Base-by-base conservation (phyloP, 2,329 filamentous ascomycete species). In the Phialophora macrospora region DNA sequence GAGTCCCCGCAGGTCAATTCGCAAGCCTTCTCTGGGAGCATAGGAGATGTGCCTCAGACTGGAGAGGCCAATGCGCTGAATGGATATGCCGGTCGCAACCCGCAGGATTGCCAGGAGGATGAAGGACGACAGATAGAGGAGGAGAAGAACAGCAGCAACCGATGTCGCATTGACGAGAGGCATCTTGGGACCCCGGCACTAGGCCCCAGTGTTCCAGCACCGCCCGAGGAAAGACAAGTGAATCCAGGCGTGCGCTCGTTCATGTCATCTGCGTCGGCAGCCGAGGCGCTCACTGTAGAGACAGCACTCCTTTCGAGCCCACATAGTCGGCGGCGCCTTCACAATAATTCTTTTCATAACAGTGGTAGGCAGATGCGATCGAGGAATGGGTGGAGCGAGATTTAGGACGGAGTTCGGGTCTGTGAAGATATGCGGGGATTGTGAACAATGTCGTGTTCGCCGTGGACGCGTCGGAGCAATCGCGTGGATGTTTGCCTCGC, bases 1-100 rank as follows among this genome's bases (percentile, higher is more conserved):
- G 60, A 99, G 83, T 58, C 93, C 92, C 58, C 95, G 88, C 63
- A 99, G 88, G 77, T 97, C 92, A 77, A 99, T 87, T 73, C 90
- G 90, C 74, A 97, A 82, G 72, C 95, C 95, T 85, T 97, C 92
- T 78, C 86, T 89, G 30, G 92, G 92, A 14, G 91, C 92, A 77
- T 96, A 98, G 64, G 93, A 90, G 68, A 99, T 90, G 72, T 94
- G 90, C 70, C 94, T 90, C 71, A 99, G 84, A 41, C 95, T 97
- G 72, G 96, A 88, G 77, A 96, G 96, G 69, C 95, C 95, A 72
- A 99, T 87, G 72, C 95, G 88, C 79, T 99, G 96, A 71, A 99
- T 97, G 5, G 95, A 99, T 64, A 99, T 84, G 68, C 95, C 95
- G 41, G 94, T 98, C 68, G 94, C 83, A 73, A 98, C 93, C 72